Evolutionary conservation across 2,329 filamentous ascomycete species (phyloP), one percentile per base, ranked within the genome.

Genomic region (Rhytidhysteron rufulum): DNA sequence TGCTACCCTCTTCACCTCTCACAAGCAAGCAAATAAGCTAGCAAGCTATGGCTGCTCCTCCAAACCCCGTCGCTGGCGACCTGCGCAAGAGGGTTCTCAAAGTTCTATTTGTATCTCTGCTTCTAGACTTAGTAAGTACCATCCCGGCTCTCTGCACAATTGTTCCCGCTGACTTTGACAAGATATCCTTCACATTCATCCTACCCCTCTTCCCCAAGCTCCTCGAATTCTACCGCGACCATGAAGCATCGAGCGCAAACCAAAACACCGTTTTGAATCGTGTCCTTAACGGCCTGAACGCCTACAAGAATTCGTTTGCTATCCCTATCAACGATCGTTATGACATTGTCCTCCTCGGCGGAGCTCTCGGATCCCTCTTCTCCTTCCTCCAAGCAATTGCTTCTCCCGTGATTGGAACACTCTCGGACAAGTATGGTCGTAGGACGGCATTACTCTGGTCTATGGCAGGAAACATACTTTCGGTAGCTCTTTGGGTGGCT

Each of bases 101-200:
- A 57, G 88, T 97, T 54, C 80, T 97, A 48, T 90, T 95, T 66
- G 75, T 93, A 47, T 96, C 91, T 39, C 75, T 97, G 30, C 76
- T 97, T 13, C 76, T 97, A 10, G 91, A 97, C 66, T 69, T 97
- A 68, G 91, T 96, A 78, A 50, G 79, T 63, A n/a, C n/a, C n/a
- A n/a, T n/a, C n/a, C 36, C 27, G 19, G 29, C 42, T 21, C 37
- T 18, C 27, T 17, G 8, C n/a, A 21, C 17, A 27, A 35, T 22
- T 27, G 24, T 11, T n/a, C 19, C 17, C 4, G n/a, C 10, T 50
- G 34, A 41, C 15, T 21, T 13, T 20, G 16, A 22, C 48, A n/a
- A 96, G 91, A 88, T 97, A 58, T 96, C 91, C 41, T 98, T 98
- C 66, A 98, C 93, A 21, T 96, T 98, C 63, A 97, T 97, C 62